phyloP scores from a whole-genome alignment of 495 filamentous ascomycete genomes.

The Hypoxylon intermedium region DNA sequence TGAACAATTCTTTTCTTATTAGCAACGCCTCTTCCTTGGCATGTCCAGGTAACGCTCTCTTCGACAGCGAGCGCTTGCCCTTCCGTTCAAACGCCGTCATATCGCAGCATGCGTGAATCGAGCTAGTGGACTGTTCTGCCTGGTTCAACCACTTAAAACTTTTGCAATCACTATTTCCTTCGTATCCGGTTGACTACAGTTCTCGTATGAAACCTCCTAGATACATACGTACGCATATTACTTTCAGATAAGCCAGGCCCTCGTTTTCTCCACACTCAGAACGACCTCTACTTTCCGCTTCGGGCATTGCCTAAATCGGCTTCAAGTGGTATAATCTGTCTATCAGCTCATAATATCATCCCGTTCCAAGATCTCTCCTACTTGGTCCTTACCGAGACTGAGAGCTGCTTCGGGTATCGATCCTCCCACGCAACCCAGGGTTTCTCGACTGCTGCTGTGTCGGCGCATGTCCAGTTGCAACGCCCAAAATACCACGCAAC shows the following conservation, averaged over 20 bases:
- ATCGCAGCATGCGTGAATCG: slow-evolving; percentile 24
- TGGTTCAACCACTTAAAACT: slow-evolving; percentile 15
- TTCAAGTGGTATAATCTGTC: slow-evolving; percentile 41
- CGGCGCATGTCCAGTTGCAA: slow-evolving; percentile 45
- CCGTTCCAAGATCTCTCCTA: slow-evolving; percentile 44
- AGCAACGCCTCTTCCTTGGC: slow-evolving; percentile 17
- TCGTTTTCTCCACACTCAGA: slow-evolving; percentile 44
- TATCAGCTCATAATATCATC: slow-evolving; percentile 42
- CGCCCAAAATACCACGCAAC: slow-evolving; percentile 45
- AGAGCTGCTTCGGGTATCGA: slow-evolving; percentile 37
- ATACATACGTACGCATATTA: slow-evolving; percentile 37
- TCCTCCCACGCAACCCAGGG: slow-evolving; percentile 34
- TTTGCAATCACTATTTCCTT: slow-evolving; percentile 19
- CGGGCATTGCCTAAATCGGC: slow-evolving; percentile 49
- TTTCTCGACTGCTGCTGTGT: slow-evolving; percentile 42
- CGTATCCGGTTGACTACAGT: slow-evolving; percentile 25
- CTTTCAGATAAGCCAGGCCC: slow-evolving; percentile 44
- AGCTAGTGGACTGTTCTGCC: slow-evolving; percentile 12
- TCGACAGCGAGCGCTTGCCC: slow-evolving; percentile 34
- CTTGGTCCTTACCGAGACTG: slow-evolving; percentile 39
- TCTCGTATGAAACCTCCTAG: slow-evolving; percentile 34
- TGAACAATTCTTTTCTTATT: slow-evolving; percentile 10
- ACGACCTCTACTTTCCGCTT: slow-evolving; percentile 45
- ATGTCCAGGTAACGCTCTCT: slow-evolving; percentile 30
- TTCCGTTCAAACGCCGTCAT: slow-evolving; percentile 19